Conservation (phyloP, 2,329 filamentous ascomycete genomes). For the Tothia fuscella region DNA sequence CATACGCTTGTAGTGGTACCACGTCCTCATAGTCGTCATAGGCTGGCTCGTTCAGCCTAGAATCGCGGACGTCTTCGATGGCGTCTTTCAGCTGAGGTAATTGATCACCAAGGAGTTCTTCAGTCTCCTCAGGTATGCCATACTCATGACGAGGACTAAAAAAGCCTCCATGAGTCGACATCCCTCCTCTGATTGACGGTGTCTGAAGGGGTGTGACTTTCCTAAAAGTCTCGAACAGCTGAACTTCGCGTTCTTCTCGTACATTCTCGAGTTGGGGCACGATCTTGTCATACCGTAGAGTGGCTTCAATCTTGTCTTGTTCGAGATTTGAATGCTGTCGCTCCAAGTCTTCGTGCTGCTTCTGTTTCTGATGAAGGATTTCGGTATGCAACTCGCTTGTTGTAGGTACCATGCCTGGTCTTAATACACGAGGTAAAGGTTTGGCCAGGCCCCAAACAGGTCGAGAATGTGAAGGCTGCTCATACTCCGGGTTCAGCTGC, state of each 20-base stretch:
- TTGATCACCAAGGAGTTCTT: constrained; percentile 3
- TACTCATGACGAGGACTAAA: not conserved
- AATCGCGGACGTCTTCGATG: constrained; percentile 3
- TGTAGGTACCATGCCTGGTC: not conserved
- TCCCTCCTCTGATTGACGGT: not conserved
- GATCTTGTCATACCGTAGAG: constrained; percentile 3
- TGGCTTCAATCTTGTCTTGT: not conserved
- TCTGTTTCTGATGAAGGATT: constrained; percentile 1
- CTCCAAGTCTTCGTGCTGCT: constrained; percentile 1
- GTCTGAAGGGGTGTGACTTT: not conserved
- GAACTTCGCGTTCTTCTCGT: constrained; percentile 1
- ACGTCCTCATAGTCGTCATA: constrained; percentile 5
- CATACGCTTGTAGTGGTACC: not conserved
- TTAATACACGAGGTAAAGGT: constrained; percentile 2
- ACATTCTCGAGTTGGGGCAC: not conserved
- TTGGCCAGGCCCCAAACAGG: constrained; percentile 5
- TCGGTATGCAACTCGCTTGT: constrained; percentile 1
- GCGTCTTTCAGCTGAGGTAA: not conserved
- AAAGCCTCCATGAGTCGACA: constrained; percentile 1
- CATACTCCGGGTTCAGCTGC: constrained; percentile 2
- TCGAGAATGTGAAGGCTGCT: constrained; percentile 2
- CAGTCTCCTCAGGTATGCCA: constrained; percentile 1
- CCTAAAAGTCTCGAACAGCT: constrained; percentile 1
- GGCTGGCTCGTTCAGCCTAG: not conserved
- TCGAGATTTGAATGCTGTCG: not conserved